These are phyloP conservation scores for Medicago arabica DNA, from an alignment of 306 rosid genomes.

Conservation along the genomic window DNA sequence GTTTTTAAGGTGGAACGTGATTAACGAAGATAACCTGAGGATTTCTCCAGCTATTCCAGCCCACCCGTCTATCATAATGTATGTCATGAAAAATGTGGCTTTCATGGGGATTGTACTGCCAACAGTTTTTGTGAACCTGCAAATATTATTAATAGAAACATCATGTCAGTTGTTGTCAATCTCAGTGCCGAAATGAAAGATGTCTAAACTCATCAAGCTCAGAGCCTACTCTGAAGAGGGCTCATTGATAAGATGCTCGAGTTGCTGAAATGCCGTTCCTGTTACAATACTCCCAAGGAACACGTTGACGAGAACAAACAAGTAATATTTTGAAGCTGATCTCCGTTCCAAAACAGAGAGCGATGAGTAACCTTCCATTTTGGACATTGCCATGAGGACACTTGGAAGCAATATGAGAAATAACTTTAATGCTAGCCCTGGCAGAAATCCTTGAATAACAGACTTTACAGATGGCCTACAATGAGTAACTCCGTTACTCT, in stretches of 20 bases:
- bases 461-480: slow-evolving; percentile 70
- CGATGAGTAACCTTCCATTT: slow-evolving; percentile 74
- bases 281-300: slow-evolving; percentile 87
- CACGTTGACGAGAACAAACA: slow-evolving; percentile 81
- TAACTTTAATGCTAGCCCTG: slow-evolving; percentile 86
- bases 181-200: slow-evolving; percentile 23
- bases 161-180: slow-evolving; percentile 35
- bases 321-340: slow-evolving; percentile 80
- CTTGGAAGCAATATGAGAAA: slow-evolving; percentile 78
- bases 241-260: slow-evolving; percentile 54
- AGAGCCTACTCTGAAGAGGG: slow-evolving; percentile 72
- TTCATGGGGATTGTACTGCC: slow-evolving; percentile 93
- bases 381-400: slow-evolving; percentile 81
- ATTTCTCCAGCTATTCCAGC: slow-evolving; percentile 88
- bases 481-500: slow-evolving; percentile 34
- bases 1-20: slow-evolving; percentile 80
- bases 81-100: slow-evolving; percentile 95
- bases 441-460: slow-evolving; percentile 88
- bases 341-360: slow-evolving; percentile 77
- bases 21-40: slow-evolving; percentile 68
- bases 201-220: slow-evolving; percentile 6
- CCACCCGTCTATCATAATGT: slow-evolving; percentile 95
- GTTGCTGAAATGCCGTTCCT: slow-evolving; percentile 94
- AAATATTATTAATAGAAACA: slow-evolving; percentile 36
- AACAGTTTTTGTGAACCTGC: slow-evolving; percentile 77